phyloP scores from a whole-genome alignment of 345 rosid genomes.

The Melastoma malabathricum region DNA sequence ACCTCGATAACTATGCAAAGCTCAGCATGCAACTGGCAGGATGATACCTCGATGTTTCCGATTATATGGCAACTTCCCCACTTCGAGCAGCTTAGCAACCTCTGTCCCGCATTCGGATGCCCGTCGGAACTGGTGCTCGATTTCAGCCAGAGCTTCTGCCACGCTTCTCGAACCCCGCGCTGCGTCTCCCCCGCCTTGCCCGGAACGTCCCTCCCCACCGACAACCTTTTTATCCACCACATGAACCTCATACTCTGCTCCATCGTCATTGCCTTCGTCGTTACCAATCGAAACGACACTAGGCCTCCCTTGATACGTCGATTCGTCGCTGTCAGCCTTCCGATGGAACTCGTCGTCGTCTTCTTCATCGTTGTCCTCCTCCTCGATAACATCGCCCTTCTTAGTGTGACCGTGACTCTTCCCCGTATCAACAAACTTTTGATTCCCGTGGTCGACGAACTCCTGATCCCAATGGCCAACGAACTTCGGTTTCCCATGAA shows the following conservation, averaged over 20 bases:
- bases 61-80: conserved; percentile 62
- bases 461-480: too few relatives aligned
- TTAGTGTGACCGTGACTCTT: conserved; percentile 8
- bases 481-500: conserved; percentile 35
- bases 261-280: conserved; percentile 18
- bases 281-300: conserved; percentile 28
- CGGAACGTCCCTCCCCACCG: conserved; percentile 24
- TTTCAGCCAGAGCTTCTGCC: conserved; percentile 51
- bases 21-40: neutral
- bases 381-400: conserved; percentile 19
- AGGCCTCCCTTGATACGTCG: conserved; percentile 34
- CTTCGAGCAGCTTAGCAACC: conserved; percentile 79
- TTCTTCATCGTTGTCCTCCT: conserved; percentile 16
- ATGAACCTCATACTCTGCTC: conserved; percentile 54
- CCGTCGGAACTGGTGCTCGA: conserved; percentile 52
- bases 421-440: conserved; percentile 23
- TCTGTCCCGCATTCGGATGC: conserved; percentile 79
- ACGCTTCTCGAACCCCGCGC: conserved; percentile 31
- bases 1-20: too few relatives aligned
- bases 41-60: conserved; percentile 54
- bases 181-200: conserved; percentile 20
- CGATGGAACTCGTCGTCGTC: conserved; percentile 4
- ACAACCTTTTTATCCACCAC: conserved; percentile 84
- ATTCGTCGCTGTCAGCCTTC: conserved; percentile 19
- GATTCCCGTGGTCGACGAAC: conserved; percentile 43